A percentile compares a stretch with the other conserved stretches of the same genome.
Conservation (phyloP, 768 basidiomycete genomes). For the Leccinum disarticulatum region DNA sequence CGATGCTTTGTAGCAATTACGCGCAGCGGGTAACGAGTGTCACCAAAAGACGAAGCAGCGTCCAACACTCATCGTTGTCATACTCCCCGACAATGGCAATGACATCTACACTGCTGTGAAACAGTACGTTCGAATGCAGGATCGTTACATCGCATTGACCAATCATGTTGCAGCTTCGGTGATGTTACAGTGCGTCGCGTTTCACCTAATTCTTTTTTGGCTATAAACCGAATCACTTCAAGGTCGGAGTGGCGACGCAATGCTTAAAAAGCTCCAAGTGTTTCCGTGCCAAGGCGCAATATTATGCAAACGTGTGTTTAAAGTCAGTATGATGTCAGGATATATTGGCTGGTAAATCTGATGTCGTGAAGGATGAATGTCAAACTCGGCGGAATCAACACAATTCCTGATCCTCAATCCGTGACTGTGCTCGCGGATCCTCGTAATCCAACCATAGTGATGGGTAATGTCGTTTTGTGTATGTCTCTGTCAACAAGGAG, state of each 20-base stretch:
- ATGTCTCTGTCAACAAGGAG: neutral
- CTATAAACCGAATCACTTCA: constrained; percentile 5
- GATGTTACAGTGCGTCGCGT: constrained; percentile 50
- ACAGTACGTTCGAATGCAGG: constrained; percentile 51
- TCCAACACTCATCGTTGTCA: constrained; percentile 61
- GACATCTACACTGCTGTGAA: constrained; percentile 79
- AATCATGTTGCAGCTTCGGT: constrained; percentile 54
- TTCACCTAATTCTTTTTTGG: neutral
- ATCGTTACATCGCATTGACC: constrained; percentile 2
- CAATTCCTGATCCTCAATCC: constrained; percentile 67
- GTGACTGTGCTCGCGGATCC: constrained; percentile 67
- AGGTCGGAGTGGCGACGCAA: constrained; percentile 78
- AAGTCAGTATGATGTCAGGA: constrained; percentile 53
- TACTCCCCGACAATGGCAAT: constrained; percentile 72
- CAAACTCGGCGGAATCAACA: constrained; percentile 82
- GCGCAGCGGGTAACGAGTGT: constrained; percentile 49
- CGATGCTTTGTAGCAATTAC: constrained; percentile 42
- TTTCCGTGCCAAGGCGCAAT: constrained; percentile 66
- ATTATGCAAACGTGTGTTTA: constrained; percentile 77
- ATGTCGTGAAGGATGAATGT: constrained; percentile 63
- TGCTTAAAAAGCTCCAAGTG: constrained; percentile 72
- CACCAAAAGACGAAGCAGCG: constrained; percentile 37
- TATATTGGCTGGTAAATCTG: neutral
- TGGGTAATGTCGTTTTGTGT: constrained; percentile 47
- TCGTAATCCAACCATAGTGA: constrained; percentile 72